Percentiles rank a stretch among this genome's conserved stretches.
These are phyloP conservation scores for Gossypium longicalyx DNA, from an alignment of 345 rosid genomes.

Conservation along the genomic window DNA sequence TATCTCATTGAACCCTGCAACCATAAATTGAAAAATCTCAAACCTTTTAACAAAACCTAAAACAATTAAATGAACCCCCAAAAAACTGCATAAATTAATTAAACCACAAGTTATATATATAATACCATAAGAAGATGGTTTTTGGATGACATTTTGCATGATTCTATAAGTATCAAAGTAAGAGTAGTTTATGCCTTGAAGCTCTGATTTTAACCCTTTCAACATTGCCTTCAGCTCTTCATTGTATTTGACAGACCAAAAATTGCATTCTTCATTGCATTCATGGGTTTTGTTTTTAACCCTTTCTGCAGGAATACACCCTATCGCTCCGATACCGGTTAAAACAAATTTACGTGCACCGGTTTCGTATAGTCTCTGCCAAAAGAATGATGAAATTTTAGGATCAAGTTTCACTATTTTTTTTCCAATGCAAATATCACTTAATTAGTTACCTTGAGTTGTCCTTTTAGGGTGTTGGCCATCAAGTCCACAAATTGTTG, in stretches of 20 bases:
- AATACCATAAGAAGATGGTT: constrained; percentile 14
- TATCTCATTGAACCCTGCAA: constrained; percentile 54
- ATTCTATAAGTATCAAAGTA: constrained; percentile 9
- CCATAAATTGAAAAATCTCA: neutral
- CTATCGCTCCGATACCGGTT: neutral
- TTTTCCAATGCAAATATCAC: neutral
- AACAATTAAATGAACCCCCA: neutral
- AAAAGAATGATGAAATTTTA: neutral
- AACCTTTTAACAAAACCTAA: neutral
- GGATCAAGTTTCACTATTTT: neutral
- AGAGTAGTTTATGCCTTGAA: constrained; percentile 12
- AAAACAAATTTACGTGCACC: constrained; percentile 14
- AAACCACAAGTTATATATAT: neutral
- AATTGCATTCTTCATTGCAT: constrained; percentile 10
- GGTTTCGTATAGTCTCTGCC: constrained; percentile 3
- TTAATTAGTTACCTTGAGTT: constrained; percentile 46
- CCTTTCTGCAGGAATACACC: constrained; percentile 16
- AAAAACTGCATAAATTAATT: neutral
- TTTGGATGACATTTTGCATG: constrained; percentile 3
- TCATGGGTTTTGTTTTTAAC: constrained; percentile 9
- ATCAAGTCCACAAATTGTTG: constrained; percentile 39
- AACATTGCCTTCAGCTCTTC: constrained; percentile 6
- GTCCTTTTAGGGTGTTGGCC: constrained; percentile 44
- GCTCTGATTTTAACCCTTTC: constrained; percentile 7
- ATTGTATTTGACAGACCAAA: constrained; percentile 12